These are phyloP conservation scores for Tricholoma bakamatsutake DNA, from an alignment of 768 basidiomycete species.

Conservation along the genomic window DNA sequence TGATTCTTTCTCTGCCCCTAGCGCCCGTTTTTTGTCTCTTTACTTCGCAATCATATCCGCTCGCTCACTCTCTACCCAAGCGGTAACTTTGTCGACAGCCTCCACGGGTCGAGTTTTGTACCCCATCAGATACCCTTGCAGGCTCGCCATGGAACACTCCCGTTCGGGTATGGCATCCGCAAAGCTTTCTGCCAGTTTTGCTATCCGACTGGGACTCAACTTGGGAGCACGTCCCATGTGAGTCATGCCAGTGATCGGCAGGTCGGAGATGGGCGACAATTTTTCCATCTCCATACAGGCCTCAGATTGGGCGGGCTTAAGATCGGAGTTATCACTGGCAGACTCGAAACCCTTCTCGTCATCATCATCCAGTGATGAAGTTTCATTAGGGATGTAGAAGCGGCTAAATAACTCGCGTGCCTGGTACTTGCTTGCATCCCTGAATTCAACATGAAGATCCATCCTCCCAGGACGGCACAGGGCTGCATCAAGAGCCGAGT, in stretches of 20 bases:
- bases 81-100: constrained; percentile 34
- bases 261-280: constrained; percentile 1
- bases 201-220: constrained; percentile 29
- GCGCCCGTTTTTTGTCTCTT: not conserved
- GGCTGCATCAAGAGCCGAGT: constrained; percentile 53
- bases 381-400: constrained; percentile 44
- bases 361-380: constrained; percentile 11
- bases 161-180: constrained; percentile 35
- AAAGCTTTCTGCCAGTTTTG: constrained; percentile 43
- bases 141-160: constrained; percentile 31
- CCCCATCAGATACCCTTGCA: constrained; percentile 48
- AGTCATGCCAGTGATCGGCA: constrained; percentile 14
- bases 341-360: constrained; percentile 16
- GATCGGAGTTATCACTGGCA: not conserved
- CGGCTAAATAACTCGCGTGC: constrained; percentile 50
- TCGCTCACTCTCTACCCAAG: constrained; percentile 41
- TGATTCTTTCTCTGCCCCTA: constrained; percentile 24
- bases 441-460: constrained; percentile 64
- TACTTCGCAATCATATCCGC: constrained; percentile 10
- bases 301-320: not conserved
- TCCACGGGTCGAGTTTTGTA: constrained; percentile 50
- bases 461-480: constrained; percentile 63
- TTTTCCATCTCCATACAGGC: not conserved
- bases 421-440: constrained; percentile 53
- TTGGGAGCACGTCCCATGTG: constrained; percentile 25